Base-by-base conservation (phyloP, 495 filamentous ascomycete species). In the Talaromyces ruber region DNA sequence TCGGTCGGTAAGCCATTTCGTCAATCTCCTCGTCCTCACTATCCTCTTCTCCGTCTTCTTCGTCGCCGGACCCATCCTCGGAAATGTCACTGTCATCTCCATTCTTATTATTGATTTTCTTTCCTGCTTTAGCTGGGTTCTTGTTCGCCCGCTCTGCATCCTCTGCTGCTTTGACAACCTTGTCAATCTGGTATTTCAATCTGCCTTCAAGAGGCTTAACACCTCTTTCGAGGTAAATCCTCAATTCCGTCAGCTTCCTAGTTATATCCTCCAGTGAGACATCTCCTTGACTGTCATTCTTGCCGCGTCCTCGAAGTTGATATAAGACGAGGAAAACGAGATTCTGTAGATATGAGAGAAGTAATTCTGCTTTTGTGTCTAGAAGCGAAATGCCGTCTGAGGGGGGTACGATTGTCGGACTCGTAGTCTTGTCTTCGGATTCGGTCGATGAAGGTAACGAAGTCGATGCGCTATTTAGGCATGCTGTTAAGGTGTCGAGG, bases 331-430 rank as follows among this genome's bases (percentile, higher is more conserved):
- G 76, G 65, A 97, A 96, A 30, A 93, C 90, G 4, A 97, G 83
- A 66, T 97, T 93, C 67, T 98, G 95, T 0, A 98, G 79, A 76
- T 98, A 98, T 1, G 95, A 92, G 50, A 98, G 88, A 14, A 98
- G 84, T 18, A 98, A 82, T 64, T 98, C 95, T 78, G 91, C 96
- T 72, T 98, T 98, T 58, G 88, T 83, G 69, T 97, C 91, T 68
- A 98, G 86, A 5, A 98, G 87, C 2, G 94, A 97, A 56, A 98
- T 93, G 64, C 93, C 93, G 64, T 96, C 86, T 65, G 86, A 80
- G 8, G 90, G 87, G 6, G 89, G 82, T 50, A 86, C 68, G 53
- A 86, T 79, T 34, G 77, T 76, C n/a, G 72, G 65, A 4, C 65
- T 65, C 52, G 73, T 70, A 8, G 37, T 32, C 14, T 25, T 57